Conservation (phyloP, 1,139 yeast species). For the Fermentozyma sake region DNA sequence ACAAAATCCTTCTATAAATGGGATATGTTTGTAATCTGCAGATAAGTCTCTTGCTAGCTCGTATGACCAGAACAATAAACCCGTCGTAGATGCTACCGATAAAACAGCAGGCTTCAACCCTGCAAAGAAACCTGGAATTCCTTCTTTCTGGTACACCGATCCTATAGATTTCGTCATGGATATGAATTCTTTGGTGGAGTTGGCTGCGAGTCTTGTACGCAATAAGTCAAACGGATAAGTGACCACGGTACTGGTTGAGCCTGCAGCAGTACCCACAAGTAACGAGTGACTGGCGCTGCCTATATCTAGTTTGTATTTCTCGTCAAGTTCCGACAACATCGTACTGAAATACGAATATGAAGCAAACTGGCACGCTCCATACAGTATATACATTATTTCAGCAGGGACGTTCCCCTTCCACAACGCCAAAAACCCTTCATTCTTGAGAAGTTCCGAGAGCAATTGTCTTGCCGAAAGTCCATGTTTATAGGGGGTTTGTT, state of each 20-base stretch:
- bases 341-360: slow-evolving; percentile 57
- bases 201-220: slow-evolving; percentile 77
- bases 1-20: slow-evolving; percentile 57
- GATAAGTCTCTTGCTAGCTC: slow-evolving; percentile 40
- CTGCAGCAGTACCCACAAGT: slow-evolving; percentile 73
- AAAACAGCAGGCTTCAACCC: slow-evolving; percentile 63
- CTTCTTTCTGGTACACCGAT: slow-evolving; percentile 45
- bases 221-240: slow-evolving; percentile 89
- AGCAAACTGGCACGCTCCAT: slow-evolving; percentile 84
- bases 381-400: slow-evolving; percentile 73
- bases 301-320: slow-evolving; percentile 17
- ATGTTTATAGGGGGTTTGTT: slow-evolving; percentile 20
- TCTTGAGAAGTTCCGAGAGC: slow-evolving; percentile 19
- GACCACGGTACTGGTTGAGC: slow-evolving; percentile 61
- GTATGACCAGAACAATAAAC: slow-evolving; percentile 66
- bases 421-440: slow-evolving; percentile 47
- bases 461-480: slow-evolving; percentile 31
- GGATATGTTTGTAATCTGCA: slow-evolving; percentile 22
- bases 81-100: slow-evolving; percentile 63
- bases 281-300: slow-evolving; percentile 46
- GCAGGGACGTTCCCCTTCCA: slow-evolving; percentile 98
- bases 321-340: slow-evolving; percentile 28
- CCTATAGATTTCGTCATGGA: slow-evolving; percentile 42
- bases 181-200: slow-evolving; percentile 36
- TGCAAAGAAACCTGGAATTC: slow-evolving; percentile 53